Evolutionary conservation across 768 basidiomycete species (phyloP), one percentile per base, ranked within the genome.

Genomic region (Chalciporus piperatus): DNA sequence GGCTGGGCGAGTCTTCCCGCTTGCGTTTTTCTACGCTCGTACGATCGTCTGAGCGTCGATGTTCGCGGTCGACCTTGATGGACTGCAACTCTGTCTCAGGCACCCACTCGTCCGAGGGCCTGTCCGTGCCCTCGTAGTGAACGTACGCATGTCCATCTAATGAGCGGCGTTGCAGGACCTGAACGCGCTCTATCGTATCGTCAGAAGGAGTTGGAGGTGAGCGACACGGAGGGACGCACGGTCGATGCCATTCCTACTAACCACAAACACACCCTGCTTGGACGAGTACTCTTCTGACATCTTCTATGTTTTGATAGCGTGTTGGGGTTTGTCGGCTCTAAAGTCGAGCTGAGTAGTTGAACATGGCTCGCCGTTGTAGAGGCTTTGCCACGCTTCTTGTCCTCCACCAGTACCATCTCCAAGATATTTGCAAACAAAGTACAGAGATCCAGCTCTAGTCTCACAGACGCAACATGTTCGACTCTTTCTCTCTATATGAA

Each of bases 31-130:
- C 65, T 59, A 66, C 70, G 60, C 51, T 65, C 51, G 57, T 51
- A 55, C 51, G 30, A 30, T 30, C 30, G 30, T 30, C 54, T 5
- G 51, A 58, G 46, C 54, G 45, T 51, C 55, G 35, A 46, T 41
- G 45, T 27, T 60, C 59, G 11, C 33, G 33, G 3, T 35, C 33
- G 16, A 65, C 66, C 44, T 65, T 72, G n/a, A 55, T 54, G 45
- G 44, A 52, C 49, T 38, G 53, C 55, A 82, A 70, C 41, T 67
- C 55, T 19, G 68, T 65, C 55, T 76, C 78, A 4, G 78, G 70
- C 19, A 87, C 70, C 89, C 88, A 90, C 63, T 86, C 85, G 65
- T 90, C 88, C 58, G 88, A 70, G 12, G 85, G 76, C 65, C 86
- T 85, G 72, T 91, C 88, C 19, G 76, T 72, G 61, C 79, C 77